phyloP scores from a whole-genome alignment of 1,139 yeast species.

The Geotrichum bryndzae region DNA sequence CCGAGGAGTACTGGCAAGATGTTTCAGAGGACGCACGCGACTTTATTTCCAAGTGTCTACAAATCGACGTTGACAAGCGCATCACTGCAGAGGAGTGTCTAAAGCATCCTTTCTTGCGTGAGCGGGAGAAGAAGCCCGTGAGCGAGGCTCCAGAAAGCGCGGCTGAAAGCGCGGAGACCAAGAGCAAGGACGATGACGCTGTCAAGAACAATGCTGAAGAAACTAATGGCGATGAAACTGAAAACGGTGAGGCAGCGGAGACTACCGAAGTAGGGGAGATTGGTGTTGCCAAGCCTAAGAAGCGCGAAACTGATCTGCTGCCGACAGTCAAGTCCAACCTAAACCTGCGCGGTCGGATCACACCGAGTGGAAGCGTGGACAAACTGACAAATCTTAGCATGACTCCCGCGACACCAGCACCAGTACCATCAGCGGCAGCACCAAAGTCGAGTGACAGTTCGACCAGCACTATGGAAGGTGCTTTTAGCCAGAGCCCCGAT shows the following conservation, averaged over 20 bases:
- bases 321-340: slow-evolving; percentile 35
- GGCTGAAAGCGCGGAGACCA: not conserved
- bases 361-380: slow-evolving; percentile 18
- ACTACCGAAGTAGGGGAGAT: not conserved
- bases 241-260: not conserved
- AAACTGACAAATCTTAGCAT: slow-evolving; percentile 15
- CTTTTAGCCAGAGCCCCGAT: slow-evolving; percentile 33
- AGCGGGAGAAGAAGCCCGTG: slow-evolving; percentile 15
- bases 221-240: not conserved
- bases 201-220: not conserved
- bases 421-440: slow-evolving; percentile 15
- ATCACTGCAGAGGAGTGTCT: slow-evolving; percentile 45
- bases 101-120: slow-evolving; percentile 45
- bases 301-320: slow-evolving; percentile 31
- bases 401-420: slow-evolving; percentile 16
- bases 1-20: slow-evolving; percentile 53
- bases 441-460: slow-evolving; percentile 7
- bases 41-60: slow-evolving; percentile 53
- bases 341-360: slow-evolving; percentile 23
- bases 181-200: not conserved
- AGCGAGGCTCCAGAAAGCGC: slow-evolving; percentile 3
- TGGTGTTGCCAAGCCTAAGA: slow-evolving; percentile 14
- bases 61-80: slow-evolving; percentile 43
- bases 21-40: slow-evolving; percentile 52
- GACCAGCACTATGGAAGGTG: slow-evolving; percentile 34